Percentiles rank a stretch among this genome's conserved stretches.
Evolutionary conservation across 2,329 filamentous ascomycete species (phyloP).

Genomic region (Colletotrichum siamense): DNA sequence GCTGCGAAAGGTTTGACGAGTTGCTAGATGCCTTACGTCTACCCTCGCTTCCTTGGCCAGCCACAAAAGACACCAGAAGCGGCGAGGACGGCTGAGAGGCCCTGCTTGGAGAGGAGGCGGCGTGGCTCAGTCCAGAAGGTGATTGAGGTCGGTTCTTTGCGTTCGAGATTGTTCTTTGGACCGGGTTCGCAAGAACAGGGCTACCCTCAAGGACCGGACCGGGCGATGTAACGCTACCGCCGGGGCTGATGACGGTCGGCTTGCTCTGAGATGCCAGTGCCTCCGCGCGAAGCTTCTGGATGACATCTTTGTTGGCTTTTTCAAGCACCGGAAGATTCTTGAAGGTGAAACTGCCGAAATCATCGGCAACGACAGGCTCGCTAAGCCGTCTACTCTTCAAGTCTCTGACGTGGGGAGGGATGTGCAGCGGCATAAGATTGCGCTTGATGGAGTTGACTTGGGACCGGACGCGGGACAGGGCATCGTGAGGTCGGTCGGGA

Average conservation of each 20-base stretch:
- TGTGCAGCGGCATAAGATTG: conserved; percentile 92
- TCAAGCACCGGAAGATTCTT: conserved; percentile 97
- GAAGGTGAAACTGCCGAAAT: conserved; percentile 96
- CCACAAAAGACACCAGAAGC: conserved; percentile 94
- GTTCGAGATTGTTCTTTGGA: conserved; percentile 83
- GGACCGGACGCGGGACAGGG: conserved; percentile 84
- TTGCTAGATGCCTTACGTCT: conserved; percentile 92
- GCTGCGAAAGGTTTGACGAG: conserved; percentile 82
- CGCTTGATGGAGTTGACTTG: conserved; percentile 90
- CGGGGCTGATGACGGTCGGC: conserved; percentile 49
- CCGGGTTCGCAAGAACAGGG: conserved; percentile 77
- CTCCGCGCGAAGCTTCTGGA: conserved; percentile 92
- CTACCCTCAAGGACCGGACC: conserved; percentile 81
- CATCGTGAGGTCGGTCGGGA: conserved; percentile 90
- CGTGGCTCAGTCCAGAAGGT: conserved; percentile 79
- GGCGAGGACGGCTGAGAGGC: conserved; percentile 74
- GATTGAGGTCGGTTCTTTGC: conserved; percentile 88
- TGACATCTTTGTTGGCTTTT: conserved; percentile 98
- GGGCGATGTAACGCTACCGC: conserved; percentile 58
- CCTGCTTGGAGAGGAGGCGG: conserved; percentile 86
- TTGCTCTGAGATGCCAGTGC: conserved; percentile 75
- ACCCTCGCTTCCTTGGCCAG: conserved; percentile 77
- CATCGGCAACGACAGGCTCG: conserved; percentile 86
- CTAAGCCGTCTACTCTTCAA: conserved; percentile 86
- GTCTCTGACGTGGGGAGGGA: conserved; percentile 94